These are phyloP conservation scores for Talaromyces nanjingensis DNA, from an alignment of 495 filamentous ascomycete species.

Conservation along the genomic window DNA sequence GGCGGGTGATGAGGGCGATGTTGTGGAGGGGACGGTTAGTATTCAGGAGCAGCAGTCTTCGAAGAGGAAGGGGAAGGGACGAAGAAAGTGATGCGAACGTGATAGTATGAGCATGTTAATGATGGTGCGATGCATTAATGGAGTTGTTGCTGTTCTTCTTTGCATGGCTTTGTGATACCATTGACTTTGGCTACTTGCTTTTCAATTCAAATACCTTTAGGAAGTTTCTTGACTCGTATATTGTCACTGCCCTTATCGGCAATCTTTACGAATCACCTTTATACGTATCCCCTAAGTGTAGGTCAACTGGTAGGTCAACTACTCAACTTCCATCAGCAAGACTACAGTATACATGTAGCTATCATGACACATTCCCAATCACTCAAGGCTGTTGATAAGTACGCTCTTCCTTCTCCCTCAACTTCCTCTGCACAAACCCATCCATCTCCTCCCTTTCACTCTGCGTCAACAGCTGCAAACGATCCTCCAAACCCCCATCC, in stretches of 20 bases:
- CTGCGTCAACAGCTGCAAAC: constrained; percentile 4
- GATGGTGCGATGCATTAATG: not conserved
- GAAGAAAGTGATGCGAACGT: no score
- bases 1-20: constrained; percentile 48
- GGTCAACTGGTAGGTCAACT: no score
- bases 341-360: no score
- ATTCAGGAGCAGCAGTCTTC: constrained; percentile 29
- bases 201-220: not conserved
- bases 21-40: constrained; percentile 50
- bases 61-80: constrained; percentile 45
- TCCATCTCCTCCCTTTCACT: constrained; percentile 13
- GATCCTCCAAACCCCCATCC: constrained; percentile 11
- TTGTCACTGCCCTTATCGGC: no score
- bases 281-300: no score
- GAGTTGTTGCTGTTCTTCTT: not conserved
- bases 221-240: not conserved
- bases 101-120: not conserved
- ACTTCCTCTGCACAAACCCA: constrained; percentile 9
- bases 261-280: no score
- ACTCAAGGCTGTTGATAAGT: not conserved
- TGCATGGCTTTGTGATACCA: not conserved
- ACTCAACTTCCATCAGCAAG: no score
- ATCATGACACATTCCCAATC: not conserved
- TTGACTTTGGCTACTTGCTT: not conserved
- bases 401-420: constrained; percentile 5